Evolutionary conservation across 495 filamentous ascomycete genomes (phyloP), one percentile per base, ranked within the genome.

Genomic region (Penicillium ucsense): DNA sequence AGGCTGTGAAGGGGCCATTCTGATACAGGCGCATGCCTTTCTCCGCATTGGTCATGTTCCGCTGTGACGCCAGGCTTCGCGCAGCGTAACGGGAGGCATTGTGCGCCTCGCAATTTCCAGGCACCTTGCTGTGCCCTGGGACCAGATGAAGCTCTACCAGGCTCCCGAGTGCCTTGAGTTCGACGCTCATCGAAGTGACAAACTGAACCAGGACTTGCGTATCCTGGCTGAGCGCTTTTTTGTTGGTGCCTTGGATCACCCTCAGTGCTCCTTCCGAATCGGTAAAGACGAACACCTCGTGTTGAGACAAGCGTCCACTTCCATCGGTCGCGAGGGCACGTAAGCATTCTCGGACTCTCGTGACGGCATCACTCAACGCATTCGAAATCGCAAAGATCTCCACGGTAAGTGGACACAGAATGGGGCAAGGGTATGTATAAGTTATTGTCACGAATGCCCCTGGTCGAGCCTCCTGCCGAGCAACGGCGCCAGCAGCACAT

Each of bases 371-470:
- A 29, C 9, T 33, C 31, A 48, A 35, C 10, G 38, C 38, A 20
- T 48, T 31, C 5, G 46, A n/a, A 9, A 48, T 48, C 1, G 46
- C 38, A 48, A 48, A 48, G 12, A 48, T 31, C 32, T 48, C 46
- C 31, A 41, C 38, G 10, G 41, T 8, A 1, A 35, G 38, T 2
- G 38, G 28, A 6, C 8, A n/a, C 8, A 28, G 29, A 0, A 11
- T 41, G 8, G 2, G 6, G 3, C 9, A 31, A 35, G 46, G 46
- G 2, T 33, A 48, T 29, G 12, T 31, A 31, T 11, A 41, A n/a
- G 10, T 38, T 48, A 29, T 27, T 3, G 30, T 1, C 4, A 5
- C 8, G 38, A 38, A 41, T 8, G 6, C 20, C 31, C 8, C 7
- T 10, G 8, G 12, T 30, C 31, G 10, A 4, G 9, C 8, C 32